Conservation (phyloP, 2,329 filamentous ascomycete genomes). For the Dendryphion nanum region DNA sequence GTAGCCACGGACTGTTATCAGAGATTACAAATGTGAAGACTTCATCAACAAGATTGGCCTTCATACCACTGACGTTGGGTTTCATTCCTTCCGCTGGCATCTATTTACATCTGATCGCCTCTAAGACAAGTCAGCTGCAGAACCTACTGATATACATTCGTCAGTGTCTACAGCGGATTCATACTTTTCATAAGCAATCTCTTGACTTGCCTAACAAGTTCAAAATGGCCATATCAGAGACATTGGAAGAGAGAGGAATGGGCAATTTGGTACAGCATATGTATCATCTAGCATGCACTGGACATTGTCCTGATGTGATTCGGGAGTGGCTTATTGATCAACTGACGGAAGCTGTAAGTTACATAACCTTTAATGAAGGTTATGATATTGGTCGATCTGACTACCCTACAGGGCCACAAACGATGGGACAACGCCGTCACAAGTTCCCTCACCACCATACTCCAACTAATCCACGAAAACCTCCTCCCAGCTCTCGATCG, state of each 20-base stretch:
- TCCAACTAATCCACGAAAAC: slow-evolving; percentile 79
- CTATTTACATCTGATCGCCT: slow-evolving; percentile 79
- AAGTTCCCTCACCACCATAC: slow-evolving; percentile 73
- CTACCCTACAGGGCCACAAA: slow-evolving; percentile 71
- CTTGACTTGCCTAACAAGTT: slow-evolving; percentile 78
- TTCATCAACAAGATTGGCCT: slow-evolving; percentile 37
- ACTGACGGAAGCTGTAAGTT: slow-evolving; percentile 69
- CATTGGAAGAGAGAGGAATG: slow-evolving; percentile 64
- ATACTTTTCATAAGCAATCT: slow-evolving; percentile 78
- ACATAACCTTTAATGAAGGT: not conserved
- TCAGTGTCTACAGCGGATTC: slow-evolving; percentile 76
- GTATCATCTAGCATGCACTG: slow-evolving; percentile 82
- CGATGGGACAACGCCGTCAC: slow-evolving; percentile 89
- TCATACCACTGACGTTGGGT: slow-evolving; percentile 73
- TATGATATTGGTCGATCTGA: not conserved
- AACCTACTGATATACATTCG: slow-evolving; percentile 82
- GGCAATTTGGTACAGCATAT: slow-evolving; percentile 72
- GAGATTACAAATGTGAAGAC: slow-evolving; percentile 39
- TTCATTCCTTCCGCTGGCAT: slow-evolving; percentile 77
- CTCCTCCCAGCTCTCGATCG: slow-evolving; percentile 85
- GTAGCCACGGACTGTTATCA: slow-evolving; percentile 72
- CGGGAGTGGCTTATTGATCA: slow-evolving; percentile 88
- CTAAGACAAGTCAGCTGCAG: slow-evolving; percentile 82
- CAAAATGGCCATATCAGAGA: slow-evolving; percentile 72
- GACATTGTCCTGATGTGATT: slow-evolving; percentile 71